phyloP scores from a whole-genome alignment of 768 basidiomycete genomes.

The Melanogaster broomeanus region DNA sequence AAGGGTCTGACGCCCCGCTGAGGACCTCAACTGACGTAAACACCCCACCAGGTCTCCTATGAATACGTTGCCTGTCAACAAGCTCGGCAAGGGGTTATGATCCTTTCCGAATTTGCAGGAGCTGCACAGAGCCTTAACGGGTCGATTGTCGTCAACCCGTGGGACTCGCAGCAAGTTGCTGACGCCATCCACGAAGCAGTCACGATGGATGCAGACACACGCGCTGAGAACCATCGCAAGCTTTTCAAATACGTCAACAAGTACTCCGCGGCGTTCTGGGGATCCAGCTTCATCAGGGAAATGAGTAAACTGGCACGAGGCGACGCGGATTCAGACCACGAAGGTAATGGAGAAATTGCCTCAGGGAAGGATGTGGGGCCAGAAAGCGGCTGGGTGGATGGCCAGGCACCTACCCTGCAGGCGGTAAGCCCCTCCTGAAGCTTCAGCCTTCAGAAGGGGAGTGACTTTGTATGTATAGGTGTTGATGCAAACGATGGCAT shows the following conservation, averaged over 20 bases:
- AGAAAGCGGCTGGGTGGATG: constrained; percentile 43
- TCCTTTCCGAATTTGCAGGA: constrained; percentile 97
- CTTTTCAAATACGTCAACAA: constrained; percentile 96
- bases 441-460: constrained; percentile 23
- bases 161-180: constrained; percentile 98
- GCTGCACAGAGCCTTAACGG: constrained; percentile 96
- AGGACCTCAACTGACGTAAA: constrained; percentile 9
- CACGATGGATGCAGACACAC: constrained; percentile 77
- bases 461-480: constrained; percentile 34
- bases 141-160: constrained; percentile 95
- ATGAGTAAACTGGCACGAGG: constrained; percentile 63
- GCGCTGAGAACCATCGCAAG: constrained; percentile 94
- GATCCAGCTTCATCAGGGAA: constrained; percentile 85
- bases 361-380: constrained; percentile 37
- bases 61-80: constrained; percentile 98
- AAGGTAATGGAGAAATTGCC: constrained; percentile 36
- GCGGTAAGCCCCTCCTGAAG: constrained; percentile 38
- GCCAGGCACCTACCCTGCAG: constrained; percentile 35
- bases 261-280: constrained; percentile 93
- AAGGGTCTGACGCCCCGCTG: constrained; percentile 28
- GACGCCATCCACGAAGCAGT: constrained; percentile 97
- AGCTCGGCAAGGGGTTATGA: constrained; percentile 92
- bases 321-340: constrained; percentile 34
- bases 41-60: constrained; percentile 80
- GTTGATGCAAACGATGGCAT: constrained; percentile 23